Evolutionary conservation across 306 rosid genomes (phyloP), one percentile per base, ranked within the genome.

Genomic region (Chamaecrista fasciculata): DNA sequence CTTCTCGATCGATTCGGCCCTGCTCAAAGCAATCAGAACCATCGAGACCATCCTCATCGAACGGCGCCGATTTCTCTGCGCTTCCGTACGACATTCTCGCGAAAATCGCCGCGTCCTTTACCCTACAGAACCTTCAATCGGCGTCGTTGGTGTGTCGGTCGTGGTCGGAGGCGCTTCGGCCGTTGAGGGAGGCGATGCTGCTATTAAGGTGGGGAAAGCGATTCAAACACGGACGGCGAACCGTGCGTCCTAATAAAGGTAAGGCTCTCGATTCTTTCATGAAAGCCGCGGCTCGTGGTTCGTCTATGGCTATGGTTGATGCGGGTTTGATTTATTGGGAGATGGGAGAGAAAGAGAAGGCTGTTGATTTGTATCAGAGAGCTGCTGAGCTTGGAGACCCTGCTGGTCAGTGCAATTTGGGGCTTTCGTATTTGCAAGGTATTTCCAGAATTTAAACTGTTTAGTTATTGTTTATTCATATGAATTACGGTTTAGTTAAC

Each of bases 251-350:
- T 0, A 72, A 79, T 50, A 21, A 75, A 20, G 79, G 61, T 4
- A 85, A 87, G 79, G 90, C 90, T 11, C 80, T 85, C 0, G 73
- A 83, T 37, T 81, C 83, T 34, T 87, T 87, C 63, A 50, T 82
- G 51, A 85, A 79, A 57, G 93, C 78, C 16, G 87, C 83, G n/a
- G 75, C 71, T 33, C 79, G 48, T 18, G 98, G 98, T 14, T 90
- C 96, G 0, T 73, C 97, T 1, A 58, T 85, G 59, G 96, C 92
- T 7, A 90, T 90, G 97, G 98, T 94, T 40, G 96, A 90, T 44
- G 98, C 97, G 4, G 97, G 98, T 5, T 83, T 94, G 0, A 68
- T 94, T 40, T 77, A 80, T 28, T 94, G 97, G 96, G 95, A 94
- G 84, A 77, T 66, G 43, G 98, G 97, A 1, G 62, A 76, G 36